These are phyloP conservation scores for Alternaria sp. DNA, from an alignment of 2,329 filamentous ascomycete species.

Conservation along the genomic window DNA sequence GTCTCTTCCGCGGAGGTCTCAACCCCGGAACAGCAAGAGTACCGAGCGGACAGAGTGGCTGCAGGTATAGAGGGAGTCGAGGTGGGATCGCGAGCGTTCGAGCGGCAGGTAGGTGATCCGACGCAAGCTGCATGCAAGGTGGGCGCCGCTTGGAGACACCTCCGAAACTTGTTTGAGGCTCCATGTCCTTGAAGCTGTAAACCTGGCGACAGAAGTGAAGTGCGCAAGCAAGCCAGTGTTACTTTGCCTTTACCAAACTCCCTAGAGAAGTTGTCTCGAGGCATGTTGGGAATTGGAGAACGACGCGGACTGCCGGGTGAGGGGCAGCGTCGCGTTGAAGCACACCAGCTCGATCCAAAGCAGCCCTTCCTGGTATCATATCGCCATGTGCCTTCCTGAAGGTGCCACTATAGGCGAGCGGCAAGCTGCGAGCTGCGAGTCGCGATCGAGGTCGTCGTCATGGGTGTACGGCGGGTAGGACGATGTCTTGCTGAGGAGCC, in stretches of 20 bases:
- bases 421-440: background rate
- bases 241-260: background rate
- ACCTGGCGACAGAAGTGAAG: background rate
- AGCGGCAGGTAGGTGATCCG: background rate
- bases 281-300: background rate
- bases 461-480: background rate
- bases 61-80: background rate
- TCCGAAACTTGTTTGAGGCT: background rate
- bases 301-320: background rate
- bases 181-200: background rate
- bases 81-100: background rate
- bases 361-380: background rate
- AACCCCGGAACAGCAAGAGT: background rate
- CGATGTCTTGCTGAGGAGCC: background rate
- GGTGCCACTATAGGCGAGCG: background rate
- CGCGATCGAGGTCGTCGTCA: background rate
- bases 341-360: background rate
- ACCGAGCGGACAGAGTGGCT: background rate
- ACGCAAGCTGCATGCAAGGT: background rate
- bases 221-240: background rate
- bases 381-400: background rate
- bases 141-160: background rate
- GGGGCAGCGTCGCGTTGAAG: background rate
- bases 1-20: background rate
- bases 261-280: background rate